phyloP scores from a whole-genome alignment of 495 filamentous ascomycete species.

The Hypoxylon cercidicola region DNA sequence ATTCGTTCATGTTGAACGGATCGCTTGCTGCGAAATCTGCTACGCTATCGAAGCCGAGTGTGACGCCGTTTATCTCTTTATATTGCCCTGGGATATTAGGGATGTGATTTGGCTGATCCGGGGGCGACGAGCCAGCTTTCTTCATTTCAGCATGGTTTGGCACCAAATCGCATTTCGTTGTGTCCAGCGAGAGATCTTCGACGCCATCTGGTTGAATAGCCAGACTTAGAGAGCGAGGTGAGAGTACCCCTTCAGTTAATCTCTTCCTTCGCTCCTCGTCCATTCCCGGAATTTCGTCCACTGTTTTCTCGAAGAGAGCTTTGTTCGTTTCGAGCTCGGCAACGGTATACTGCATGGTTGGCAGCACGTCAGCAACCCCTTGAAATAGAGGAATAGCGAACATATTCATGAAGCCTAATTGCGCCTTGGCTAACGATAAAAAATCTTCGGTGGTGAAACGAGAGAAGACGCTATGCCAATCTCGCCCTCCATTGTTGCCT shows the following conservation, averaged over 20 bases:
- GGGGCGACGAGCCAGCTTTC: constrained; percentile 31
- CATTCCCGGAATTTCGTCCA: constrained; percentile 57
- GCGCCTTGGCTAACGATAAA: constrained; percentile 82
- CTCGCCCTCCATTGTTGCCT: constrained; percentile 90
- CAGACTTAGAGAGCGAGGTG: constrained; percentile 53
- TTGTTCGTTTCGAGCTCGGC: constrained; percentile 82
- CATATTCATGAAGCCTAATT: constrained; percentile 95
- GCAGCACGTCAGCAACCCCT: constrained; percentile 82
- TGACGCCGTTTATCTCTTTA: constrained; percentile 53
- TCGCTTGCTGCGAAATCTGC: constrained; percentile 51
- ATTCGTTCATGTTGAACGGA: constrained; percentile 45
- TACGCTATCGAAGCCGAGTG: constrained; percentile 45
- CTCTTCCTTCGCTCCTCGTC: constrained; percentile 36
- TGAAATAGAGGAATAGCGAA: constrained; percentile 93
- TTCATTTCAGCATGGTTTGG: constrained; percentile 38
- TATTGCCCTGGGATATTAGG: constrained; percentile 41
- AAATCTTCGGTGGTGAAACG: constrained; percentile 88
- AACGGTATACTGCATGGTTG: constrained; percentile 82
- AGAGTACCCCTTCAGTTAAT: constrained; percentile 49
- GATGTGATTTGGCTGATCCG: constrained; percentile 28
- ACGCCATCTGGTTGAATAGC: constrained; percentile 44
- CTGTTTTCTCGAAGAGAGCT: constrained; percentile 72
- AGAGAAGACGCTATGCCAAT: constrained; percentile 86
- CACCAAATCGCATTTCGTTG: constrained; percentile 28
- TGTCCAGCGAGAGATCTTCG: constrained; percentile 19